Base-by-base conservation (phyloP, 1,139 yeast genomes). In the Suhomyces panamericanus region DNA sequence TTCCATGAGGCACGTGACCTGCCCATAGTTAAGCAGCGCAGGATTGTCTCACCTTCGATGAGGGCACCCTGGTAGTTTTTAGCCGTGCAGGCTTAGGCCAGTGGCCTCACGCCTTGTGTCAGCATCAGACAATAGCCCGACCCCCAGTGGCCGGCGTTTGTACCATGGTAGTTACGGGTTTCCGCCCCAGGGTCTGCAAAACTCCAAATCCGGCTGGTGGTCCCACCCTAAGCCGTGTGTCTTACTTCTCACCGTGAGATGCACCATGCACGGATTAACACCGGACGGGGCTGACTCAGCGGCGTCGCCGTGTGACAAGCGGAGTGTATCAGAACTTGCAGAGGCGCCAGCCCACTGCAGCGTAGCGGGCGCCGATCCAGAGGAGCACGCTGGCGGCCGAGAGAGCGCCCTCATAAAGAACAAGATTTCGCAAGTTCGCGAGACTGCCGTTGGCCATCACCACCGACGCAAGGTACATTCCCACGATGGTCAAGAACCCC, bases 381-480 rank as follows among this genome's bases (percentile, higher is more conserved):
- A 45, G 26, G 2, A 48, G 10, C 12, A 60, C 48, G 27, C 64
- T 51, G 1, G 56, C 56, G 1, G 56, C 54, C 3, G 63, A 49
- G 26, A 63, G 46, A 0, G 53, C 60, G 8, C 69, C 71, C 44
- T 64, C 69, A 47, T 53, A 66, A 10, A 49, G 42, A 8, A 51
- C 54, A 34, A 50, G 49, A 43, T 44, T 47, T 15, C 46, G 43
- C 14, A 46, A 43, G 13, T 43, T 35, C 12, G 12, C 27, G 2
- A 29, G 22, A 6, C 43, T 26, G 14, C 50, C 50, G n/a, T 38
- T 34, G 30, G 40, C 36, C 20, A 48, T 61, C 22, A 69, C 65
- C 13, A 70, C 69, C 4, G 73, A 70, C 2, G 70, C 72, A 46
- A 68, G 58, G 1, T 71, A 71, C 24, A 68, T 60, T 1, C 71